phyloP scores from a whole-genome alignment of 2,329 filamentous ascomycete species.

The Periglandula ipomoeae region DNA sequence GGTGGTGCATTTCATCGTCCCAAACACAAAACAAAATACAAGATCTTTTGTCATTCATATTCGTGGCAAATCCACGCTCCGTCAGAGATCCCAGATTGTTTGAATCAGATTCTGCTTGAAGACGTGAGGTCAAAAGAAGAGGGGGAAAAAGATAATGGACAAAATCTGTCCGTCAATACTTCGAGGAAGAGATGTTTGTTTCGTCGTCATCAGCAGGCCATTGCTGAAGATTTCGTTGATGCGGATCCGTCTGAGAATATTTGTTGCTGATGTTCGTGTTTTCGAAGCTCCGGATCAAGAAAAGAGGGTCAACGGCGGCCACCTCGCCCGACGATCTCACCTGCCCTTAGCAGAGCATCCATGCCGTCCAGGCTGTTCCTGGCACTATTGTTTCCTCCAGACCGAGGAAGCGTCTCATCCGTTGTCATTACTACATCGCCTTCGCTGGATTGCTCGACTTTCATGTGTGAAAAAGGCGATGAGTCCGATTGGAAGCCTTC shows the following conservation, averaged over 20 bases:
- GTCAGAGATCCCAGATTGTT: background rate
- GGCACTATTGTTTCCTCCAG: slow-evolving; percentile 9
- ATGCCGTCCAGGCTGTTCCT: slow-evolving; percentile 42
- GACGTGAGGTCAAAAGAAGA: background rate
- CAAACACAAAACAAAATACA: background rate
- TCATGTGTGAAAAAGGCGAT: slow-evolving; percentile 23
- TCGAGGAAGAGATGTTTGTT: too few species aligned
- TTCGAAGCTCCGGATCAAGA: background rate
- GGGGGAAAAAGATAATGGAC: too few species aligned
- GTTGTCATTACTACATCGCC: slow-evolving; percentile 23
- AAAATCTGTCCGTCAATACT: too few species aligned
- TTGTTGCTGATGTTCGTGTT: too few species aligned
- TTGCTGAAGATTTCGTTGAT: too few species aligned
- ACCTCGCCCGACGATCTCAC: slow-evolving; percentile 47
- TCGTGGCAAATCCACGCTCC: slow-evolving; percentile 1
- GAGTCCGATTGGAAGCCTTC: slow-evolving; percentile 25
- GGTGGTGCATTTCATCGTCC: background rate
- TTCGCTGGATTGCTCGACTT: slow-evolving; percentile 19
- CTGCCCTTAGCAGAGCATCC: slow-evolving; percentile 47
- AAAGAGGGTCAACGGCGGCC: slow-evolving; percentile 13
- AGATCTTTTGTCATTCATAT: slow-evolving; percentile 1
- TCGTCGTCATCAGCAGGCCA: too few species aligned
- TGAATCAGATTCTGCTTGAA: background rate
- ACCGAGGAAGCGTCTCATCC: slow-evolving; percentile 14
- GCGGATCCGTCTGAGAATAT: too few species aligned